Base-by-base conservation (phyloP, 805 yeast species). In the Barnettozyma populi region DNA sequence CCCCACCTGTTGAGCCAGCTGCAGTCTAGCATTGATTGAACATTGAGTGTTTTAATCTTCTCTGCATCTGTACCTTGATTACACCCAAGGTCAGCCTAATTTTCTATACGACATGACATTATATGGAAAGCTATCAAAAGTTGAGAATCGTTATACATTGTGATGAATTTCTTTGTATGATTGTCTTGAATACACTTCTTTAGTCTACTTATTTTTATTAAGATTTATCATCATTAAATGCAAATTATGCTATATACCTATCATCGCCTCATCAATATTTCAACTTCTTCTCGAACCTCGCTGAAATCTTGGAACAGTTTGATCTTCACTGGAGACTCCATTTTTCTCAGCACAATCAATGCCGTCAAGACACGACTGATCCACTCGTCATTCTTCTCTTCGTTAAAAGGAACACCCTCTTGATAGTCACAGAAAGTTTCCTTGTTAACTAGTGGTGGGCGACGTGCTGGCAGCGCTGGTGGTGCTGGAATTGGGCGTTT, bases 321-420 rank as follows among this genome's bases (percentile, higher is more conserved):
- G 32, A 59, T 41, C 34, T 48, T 48, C 35, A 54, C 52, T 10
- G 48, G 43, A n/a, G 44, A 37, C 7, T 55, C 54, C 14, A 50
- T 48, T 25, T 55, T 55, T 24, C 50, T 46, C 11, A 60, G 46
- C 3, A 59, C 36, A n/a, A 58, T 44, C 11, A 54, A 25, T 6
- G 62, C 52, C 0, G 63, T 57, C n/a, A 64, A 52, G 1, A 80
- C 68, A 39, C 88, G 69, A 29, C 67, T 66, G 46, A 72, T 73
- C 90, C 90, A 84, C 18, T 68, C 55, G 19, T 78, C 82, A 21
- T 73, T 72, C 40, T 69, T 74, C 48, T 73, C 78, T 53, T 80
- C 86, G 14, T 67, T 60, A 19, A 52, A 60, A 2, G 57, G 38
- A 14, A 42, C 41, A 7, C 37, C 46, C 7, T 18, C 52, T 49